Conservation (phyloP, 2,329 filamentous ascomycete species). For the Exophiala xenobiotica region DNA sequence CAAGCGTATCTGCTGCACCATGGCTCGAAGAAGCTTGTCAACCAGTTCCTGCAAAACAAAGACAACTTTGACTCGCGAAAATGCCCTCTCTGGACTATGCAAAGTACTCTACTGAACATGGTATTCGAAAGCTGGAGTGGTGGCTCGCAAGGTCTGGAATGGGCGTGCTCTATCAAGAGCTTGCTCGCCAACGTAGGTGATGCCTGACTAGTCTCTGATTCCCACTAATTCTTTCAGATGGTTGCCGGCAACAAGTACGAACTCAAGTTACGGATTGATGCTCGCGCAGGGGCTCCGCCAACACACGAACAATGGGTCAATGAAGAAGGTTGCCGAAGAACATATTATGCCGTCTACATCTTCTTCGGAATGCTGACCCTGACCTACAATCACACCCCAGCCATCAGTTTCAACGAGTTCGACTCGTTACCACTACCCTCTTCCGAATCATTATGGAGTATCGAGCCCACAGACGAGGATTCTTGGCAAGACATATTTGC, state of each 20-base stretch:
- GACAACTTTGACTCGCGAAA: conserved; percentile 98
- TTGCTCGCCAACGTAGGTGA: conserved; percentile 73
- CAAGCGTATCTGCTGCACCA: conserved; percentile 97
- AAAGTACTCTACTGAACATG: conserved; percentile 96
- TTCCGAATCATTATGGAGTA: conserved; percentile 91
- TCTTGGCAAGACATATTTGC: conserved; percentile 80
- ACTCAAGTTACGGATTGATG: conserved; percentile 87
- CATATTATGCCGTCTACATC: conserved; percentile 98
- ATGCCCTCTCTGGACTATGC: conserved; percentile 97
- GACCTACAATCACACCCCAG: conserved; percentile 96
- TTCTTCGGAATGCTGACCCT: conserved; percentile 95
- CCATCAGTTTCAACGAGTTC: conserved; percentile 97
- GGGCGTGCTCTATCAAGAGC: conserved; percentile 99
- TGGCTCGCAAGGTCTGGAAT: conserved; percentile 94
- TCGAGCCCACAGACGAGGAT: conserved; percentile 73
- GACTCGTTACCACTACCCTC: conserved; percentile 90
- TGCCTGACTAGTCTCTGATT: neutral
- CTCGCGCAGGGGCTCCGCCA: conserved; percentile 71
- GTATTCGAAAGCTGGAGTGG: conserved; percentile 99
- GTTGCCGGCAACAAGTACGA: conserved; percentile 96
- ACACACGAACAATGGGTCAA: conserved; percentile 91
- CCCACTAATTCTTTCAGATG: conserved; percentile 57
- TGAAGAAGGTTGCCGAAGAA: conserved; percentile 92
- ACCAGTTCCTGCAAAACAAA: conserved; percentile 96
- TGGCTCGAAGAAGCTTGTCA: conserved; percentile 94